Evolutionary conservation across 352 stramenopile species (phyloP), one percentile per base, ranked within the genome.

Genomic region (Albugo candida): DNA sequence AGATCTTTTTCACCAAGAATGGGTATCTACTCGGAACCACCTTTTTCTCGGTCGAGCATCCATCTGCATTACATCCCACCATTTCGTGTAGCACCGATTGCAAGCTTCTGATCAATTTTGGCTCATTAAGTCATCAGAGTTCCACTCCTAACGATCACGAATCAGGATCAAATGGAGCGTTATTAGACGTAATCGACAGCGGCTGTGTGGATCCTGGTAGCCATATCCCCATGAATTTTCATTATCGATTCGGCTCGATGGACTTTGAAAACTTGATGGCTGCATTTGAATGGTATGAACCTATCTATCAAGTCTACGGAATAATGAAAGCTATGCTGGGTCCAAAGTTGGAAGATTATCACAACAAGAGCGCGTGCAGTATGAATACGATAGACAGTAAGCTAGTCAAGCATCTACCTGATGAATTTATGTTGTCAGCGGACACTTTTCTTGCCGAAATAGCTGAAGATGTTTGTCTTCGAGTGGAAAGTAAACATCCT

Each of bases 1-100:
- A 92, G 31, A 58, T 92, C 14, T 92, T 92, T 48, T 83, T 89
- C 44, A 87, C 74, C 13, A 87, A 86, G 49, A 92, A 89, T 51
- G 76, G 79, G 0, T 69, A 81, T 24, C 21, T 84, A 36, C 52
- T 89, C 6, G 79, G 79, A 21, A 88, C 61, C 0, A 75, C 77
- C 11, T 92, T 89, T 44, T 87, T 75, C 18, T 86, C 65, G 5
- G 63, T 87, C n/a, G 51, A 56, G 13, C 41, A 57, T 10, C 53
- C 61, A 18, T 43, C 54, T 13, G 27, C 69, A 5, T 51, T 92
- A 14, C 68, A 89, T 40, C 79, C 79, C 10, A 88, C 77, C 1
- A 77, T 92, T 27, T 89, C 76, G 0, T 58, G 85, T 13, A 79
- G 82, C 37, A 43, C 55, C 0, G 72, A 85, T 24, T 83, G 70